Evolutionary conservation across 495 filamentous ascomycete species (phyloP).

Genomic region (Penicillium canescens): DNA sequence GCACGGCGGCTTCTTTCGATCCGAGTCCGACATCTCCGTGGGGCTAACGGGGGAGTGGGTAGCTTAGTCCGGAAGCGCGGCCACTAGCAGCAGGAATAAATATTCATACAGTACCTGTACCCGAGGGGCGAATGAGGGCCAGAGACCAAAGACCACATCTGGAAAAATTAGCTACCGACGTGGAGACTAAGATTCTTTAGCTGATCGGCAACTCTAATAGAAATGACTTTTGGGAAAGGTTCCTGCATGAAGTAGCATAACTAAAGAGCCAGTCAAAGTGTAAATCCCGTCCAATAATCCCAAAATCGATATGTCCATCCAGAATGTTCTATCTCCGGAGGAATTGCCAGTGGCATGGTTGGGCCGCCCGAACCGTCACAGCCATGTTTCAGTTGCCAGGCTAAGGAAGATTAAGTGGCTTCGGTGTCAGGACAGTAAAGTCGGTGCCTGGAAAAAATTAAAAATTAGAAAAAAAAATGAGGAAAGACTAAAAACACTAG

Average conservation of each 20-base stretch:
- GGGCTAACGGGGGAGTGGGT: constrained; percentile 1
- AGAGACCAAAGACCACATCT: constrained; percentile 1
- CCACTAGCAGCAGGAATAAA: constrained; percentile 1
- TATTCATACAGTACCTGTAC: background rate
- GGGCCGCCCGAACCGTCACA: constrained; percentile 16
- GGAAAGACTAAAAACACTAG: too few species aligned
- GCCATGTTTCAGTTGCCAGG: constrained; percentile 27
- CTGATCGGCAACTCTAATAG: constrained; percentile 29
- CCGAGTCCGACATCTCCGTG: background rate
- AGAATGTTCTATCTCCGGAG: background rate
- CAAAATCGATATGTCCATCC: too few species aligned
- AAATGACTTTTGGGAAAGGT: constrained; percentile 10
- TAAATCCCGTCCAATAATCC: too few species aligned
- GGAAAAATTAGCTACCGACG: constrained; percentile 20
- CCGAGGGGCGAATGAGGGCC: background rate
- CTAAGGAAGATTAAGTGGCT: constrained; percentile 11
- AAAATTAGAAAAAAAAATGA: too few species aligned
- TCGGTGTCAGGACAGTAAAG: constrained; percentile 8
- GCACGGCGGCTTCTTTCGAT: constrained; percentile 4
- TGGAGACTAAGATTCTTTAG: constrained; percentile 20
- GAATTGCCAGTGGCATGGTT: constrained; percentile 12
- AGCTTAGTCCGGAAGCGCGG: background rate
- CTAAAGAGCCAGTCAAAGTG: background rate
- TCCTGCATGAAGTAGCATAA: constrained; percentile 26
- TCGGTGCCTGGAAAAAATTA: too few species aligned